Conservation (phyloP, 2,329 filamentous ascomycete species). For the Pyricularia pennisetigena region DNA sequence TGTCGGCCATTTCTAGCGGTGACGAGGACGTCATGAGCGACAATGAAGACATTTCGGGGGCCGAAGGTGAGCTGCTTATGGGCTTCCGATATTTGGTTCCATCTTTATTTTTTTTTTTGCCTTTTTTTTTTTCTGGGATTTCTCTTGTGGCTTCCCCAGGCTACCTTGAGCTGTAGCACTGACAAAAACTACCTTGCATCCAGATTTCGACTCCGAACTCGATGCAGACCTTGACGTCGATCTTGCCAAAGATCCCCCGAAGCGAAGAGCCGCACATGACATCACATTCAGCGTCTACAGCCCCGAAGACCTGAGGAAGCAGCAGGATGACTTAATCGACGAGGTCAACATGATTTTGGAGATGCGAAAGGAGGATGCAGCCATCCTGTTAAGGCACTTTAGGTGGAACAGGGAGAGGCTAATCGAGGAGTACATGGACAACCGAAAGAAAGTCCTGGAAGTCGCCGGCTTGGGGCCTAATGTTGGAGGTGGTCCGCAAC, state of each 20-base stretch:
- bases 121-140: too few relatives aligned
- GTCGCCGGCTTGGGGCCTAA: slow-evolving; percentile 69
- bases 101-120: not conserved
- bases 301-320: slow-evolving; percentile 70
- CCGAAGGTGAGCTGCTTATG: slow-evolving; percentile 30
- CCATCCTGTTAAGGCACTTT: slow-evolving; percentile 80
- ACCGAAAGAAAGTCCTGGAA: slow-evolving; percentile 68
- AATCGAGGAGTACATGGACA: slow-evolving; percentile 95
- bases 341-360: slow-evolving; percentile 90
- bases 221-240: slow-evolving; percentile 44
- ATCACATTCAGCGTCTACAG: slow-evolving; percentile 75
- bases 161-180: not conserved
- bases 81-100: slow-evolving; percentile 1
- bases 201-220: slow-evolving; percentile 38
- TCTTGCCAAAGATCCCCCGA: slow-evolving; percentile 53
- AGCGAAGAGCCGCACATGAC: slow-evolving; percentile 67
- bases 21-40: slow-evolving; percentile 69
- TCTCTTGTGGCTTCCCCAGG: too few relatives aligned
- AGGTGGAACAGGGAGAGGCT: slow-evolving; percentile 95
- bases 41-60: slow-evolving; percentile 50
- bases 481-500: slow-evolving; percentile 50
- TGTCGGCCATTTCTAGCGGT: slow-evolving; percentile 67
- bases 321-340: slow-evolving; percentile 77
- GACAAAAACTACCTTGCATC: slow-evolving; percentile 6
- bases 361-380: slow-evolving; percentile 78